Evolutionary conservation across 768 basidiomycete species (phyloP), one percentile per base, ranked within the genome.

Genomic region (Artomyces pyxidatus): DNA sequence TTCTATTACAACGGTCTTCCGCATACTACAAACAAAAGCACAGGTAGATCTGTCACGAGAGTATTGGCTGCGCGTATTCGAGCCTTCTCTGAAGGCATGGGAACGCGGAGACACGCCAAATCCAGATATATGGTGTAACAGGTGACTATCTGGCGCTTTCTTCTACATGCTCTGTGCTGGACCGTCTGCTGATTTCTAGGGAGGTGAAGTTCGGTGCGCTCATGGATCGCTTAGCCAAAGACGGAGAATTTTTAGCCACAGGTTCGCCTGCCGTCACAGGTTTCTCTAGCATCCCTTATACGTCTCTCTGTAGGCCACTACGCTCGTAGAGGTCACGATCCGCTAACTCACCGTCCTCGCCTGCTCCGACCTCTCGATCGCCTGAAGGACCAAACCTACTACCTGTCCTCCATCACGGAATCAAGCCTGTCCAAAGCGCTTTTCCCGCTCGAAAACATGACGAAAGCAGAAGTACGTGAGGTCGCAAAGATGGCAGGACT

Each of bases 61-160:
- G 63, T 98, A 96, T 58, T 98, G 94, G 94, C 80, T 73, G 11
- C 74, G 79, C 27, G 91, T 98, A 14, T 97, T 97, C 57, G 85
- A 91, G 58, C 94, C 93, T 2, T 80, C 90, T 3, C 61, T 98
- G 32, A 70, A 69, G 39, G 68, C 74, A 25, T 96, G 93, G 93
- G 78, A 85, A 59, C 54, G 64, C 3, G 94, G 94, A 1, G 63
- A 73, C 9, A 95, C 90, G 1, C 94, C 94, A 0, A 97, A 96
- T 65, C 92, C 94, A 0, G 94, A 97, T 60, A 81, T 97, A 1
- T 81, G 79, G 75, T 97, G 94, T 61, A 98, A 98, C 68, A 80
- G 69, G 90, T 88, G 43, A 45, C 67, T 51, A 49, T 27, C 14
- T 16, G n/a, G 21, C 7, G 19, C 30, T 4, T 17, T 38, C 3